These are phyloP conservation scores for Colletotrichum sp. DNA, from an alignment of 2,329 filamentous ascomycete genomes.

Conservation along the genomic window DNA sequence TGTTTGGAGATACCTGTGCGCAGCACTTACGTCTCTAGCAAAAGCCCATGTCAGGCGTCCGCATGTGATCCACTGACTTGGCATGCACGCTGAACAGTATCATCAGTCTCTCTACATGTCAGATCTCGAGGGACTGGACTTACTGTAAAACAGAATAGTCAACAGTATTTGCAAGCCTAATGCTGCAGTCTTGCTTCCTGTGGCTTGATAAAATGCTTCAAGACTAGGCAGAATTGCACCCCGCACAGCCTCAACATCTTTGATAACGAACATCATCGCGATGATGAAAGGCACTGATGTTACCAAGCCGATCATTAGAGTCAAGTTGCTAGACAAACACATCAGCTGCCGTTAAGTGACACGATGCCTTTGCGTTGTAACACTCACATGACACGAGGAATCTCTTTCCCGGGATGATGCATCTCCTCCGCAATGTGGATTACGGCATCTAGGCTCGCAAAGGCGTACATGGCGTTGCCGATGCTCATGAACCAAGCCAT, in stretches of 20 bases:
- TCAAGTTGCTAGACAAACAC: constrained; percentile 6
- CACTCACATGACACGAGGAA: constrained; percentile 20
- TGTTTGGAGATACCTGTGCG: neutral
- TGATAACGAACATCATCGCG: constrained; percentile 28
- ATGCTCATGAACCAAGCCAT: constrained; percentile 23
- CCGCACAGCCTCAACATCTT: constrained; percentile 30
- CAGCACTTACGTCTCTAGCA: constrained; percentile 30
- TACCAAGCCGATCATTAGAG: constrained; percentile 30
- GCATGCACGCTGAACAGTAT: constrained; percentile 24
- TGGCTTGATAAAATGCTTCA: constrained; percentile 26
- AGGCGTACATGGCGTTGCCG: constrained; percentile 24
- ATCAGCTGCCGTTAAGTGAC: neutral
- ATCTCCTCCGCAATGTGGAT: constrained; percentile 24
- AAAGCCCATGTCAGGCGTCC: constrained; percentile 37
- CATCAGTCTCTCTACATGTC: neutral
- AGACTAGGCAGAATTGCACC: constrained; percentile 22
- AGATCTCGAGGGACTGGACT: neutral
- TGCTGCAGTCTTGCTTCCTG: constrained; percentile 25
- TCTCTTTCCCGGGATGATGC: constrained; percentile 16
- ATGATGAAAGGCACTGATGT: constrained; percentile 32
- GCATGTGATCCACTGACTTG: constrained; percentile 32
- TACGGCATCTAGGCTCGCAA: constrained; percentile 20
- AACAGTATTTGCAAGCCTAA: constrained; percentile 7
- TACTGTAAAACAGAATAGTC: neutral
- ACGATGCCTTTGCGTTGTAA: neutral